A percentile compares a stretch with the other conserved stretches of the same genome.
Evolutionary conservation across 75 land plant genomes (phyloP).

Genomic region (Picea glauca): DNA sequence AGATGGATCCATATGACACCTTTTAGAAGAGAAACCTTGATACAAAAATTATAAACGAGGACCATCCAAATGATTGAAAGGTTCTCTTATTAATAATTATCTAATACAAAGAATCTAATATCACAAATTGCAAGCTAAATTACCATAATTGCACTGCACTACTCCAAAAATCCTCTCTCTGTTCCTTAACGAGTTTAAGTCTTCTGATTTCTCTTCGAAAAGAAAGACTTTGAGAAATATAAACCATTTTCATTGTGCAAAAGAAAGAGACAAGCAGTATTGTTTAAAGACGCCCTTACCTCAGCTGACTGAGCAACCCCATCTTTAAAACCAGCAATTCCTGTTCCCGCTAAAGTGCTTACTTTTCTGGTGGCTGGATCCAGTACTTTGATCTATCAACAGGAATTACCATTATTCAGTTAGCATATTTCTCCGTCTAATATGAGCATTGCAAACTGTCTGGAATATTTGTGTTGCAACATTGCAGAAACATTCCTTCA

Average conservation of each 20-base stretch:
- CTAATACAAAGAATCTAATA: not conserved
- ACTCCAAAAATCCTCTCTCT: not conserved
- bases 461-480: not conserved
- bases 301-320: slow-evolving; percentile 61
- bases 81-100: too few species aligned
- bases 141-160: not conserved
- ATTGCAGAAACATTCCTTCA: not conserved
- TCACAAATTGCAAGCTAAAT: not conserved
- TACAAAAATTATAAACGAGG: too few species aligned
- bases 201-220: not conserved
- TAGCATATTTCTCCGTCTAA: not conserved
- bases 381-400: slow-evolving; percentile 70
- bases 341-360: slow-evolving; percentile 79
- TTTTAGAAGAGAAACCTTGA: too few species aligned
- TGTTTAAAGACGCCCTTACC: slow-evolving; percentile 27
- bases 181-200: not conserved
- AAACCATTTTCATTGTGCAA: not conserved
- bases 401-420: not conserved
- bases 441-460: too few species aligned
- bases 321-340: slow-evolving; percentile 93
- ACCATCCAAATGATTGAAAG: too few species aligned
- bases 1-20: too few species aligned
- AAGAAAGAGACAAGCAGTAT: not conserved
- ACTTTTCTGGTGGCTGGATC: slow-evolving; percentile 61
- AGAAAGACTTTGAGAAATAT: not conserved